A percentile compares a stretch with the other conserved stretches of the same genome.
Conservation (phyloP, 2,329 filamentous ascomycete species). For the Stachybotrys elegans region DNA sequence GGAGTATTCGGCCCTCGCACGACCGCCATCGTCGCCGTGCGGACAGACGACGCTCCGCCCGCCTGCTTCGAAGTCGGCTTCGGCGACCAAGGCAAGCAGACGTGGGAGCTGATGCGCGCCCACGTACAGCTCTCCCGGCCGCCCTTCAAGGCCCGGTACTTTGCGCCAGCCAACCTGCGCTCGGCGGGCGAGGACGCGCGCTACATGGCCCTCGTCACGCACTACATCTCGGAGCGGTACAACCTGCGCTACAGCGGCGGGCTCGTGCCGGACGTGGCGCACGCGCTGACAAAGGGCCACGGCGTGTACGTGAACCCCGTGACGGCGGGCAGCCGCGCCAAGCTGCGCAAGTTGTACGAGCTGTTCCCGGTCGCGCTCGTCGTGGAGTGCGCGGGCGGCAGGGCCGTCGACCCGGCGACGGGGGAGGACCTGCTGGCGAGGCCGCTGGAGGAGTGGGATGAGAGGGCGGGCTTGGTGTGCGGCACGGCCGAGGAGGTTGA, state of each 20-base stretch:
- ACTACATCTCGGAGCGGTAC: slow-evolving; percentile 48
- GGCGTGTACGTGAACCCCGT: slow-evolving; percentile 57
- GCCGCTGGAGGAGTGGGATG: slow-evolving; percentile 36
- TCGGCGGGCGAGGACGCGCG: slow-evolving; percentile 43
- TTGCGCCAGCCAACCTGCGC: slow-evolving; percentile 58
- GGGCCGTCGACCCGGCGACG: slow-evolving; percentile 43
- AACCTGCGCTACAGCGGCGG: slow-evolving; percentile 58
- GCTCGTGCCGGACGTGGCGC: slow-evolving; percentile 56
- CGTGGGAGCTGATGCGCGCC: slow-evolving; percentile 34
- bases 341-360: slow-evolving; percentile 55
- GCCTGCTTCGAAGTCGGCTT: slow-evolving; percentile 50
- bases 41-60: slow-evolving; percentile 32
- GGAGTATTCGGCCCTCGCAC: slow-evolving; percentile 52
- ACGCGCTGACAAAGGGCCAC: slow-evolving; percentile 55
- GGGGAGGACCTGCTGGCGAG: slow-evolving; percentile 36
- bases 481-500: slow-evolving; percentile 46
- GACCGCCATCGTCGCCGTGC: slow-evolving; percentile 49
- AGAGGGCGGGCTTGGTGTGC: slow-evolving; percentile 45
- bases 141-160: slow-evolving; percentile 48
- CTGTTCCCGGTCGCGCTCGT: slow-evolving; percentile 55
- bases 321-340: slow-evolving; percentile 44
- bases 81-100: slow-evolving; percentile 14
- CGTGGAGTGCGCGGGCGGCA: slow-evolving; percentile 54
- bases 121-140: slow-evolving; percentile 30
- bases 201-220: slow-evolving; percentile 45